phyloP scores from a whole-genome alignment of 2,329 filamentous ascomycete species.

The Colletotrichum siamense region DNA sequence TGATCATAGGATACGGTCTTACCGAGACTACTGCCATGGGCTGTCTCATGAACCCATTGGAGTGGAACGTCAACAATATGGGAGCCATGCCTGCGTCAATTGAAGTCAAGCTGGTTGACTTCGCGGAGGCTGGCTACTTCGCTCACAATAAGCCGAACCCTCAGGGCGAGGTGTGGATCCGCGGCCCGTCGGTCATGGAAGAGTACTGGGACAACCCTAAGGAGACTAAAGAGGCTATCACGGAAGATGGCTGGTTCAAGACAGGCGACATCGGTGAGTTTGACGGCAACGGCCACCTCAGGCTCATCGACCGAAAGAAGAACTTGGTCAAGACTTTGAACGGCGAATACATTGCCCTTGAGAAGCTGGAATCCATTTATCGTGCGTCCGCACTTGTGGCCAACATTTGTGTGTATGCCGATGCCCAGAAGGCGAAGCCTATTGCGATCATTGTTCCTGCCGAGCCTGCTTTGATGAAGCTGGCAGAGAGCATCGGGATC shows the following conservation, averaged over 20 bases:
- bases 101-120: conserved; percentile 87
- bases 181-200: conserved; percentile 72
- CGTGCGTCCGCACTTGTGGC: conserved; percentile 55
- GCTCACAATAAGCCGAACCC: conserved; percentile 76
- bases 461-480: conserved; percentile 60
- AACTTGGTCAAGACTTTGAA: conserved; percentile 85
- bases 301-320: conserved; percentile 86
- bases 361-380: conserved; percentile 68
- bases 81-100: conserved; percentile 76
- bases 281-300: conserved; percentile 72
- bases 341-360: conserved; percentile 83
- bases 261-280: conserved; percentile 86
- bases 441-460: conserved; percentile 63
- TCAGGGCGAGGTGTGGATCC: conserved; percentile 90
- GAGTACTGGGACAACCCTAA: conserved; percentile 81
- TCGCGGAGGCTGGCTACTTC: conserved; percentile 81
- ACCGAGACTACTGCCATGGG: conserved; percentile 86
- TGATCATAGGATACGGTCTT: conserved; percentile 88
- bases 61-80: conserved; percentile 75
- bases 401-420: conserved; percentile 64
- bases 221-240: conserved; percentile 75
- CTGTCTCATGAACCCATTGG: conserved; percentile 74
- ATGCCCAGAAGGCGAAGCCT: conserved; percentile 55
- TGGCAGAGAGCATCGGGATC: conserved; percentile 48
- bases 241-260: conserved; percentile 84